Base-by-base conservation (phyloP, 2,329 filamentous ascomycete species). In the Colletotrichum navitas region DNA sequence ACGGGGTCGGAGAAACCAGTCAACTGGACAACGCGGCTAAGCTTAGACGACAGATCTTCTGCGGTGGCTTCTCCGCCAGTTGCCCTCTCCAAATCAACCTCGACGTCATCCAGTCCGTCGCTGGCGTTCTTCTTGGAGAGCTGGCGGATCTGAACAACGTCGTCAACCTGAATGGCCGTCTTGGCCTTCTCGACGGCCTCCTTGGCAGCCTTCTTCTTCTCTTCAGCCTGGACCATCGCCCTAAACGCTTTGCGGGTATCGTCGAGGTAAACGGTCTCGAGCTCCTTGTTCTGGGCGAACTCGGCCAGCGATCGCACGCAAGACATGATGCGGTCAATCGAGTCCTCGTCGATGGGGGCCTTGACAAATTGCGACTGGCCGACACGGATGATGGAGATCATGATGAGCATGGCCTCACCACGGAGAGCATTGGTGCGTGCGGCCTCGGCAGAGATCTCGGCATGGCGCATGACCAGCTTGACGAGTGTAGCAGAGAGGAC, bases 341-440 rank as follows among this genome's bases (percentile, higher is more conserved):
- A 98, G 80, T 99, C 96, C 81, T 99, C 96, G 74, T 99, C 96
- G 74, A 99, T 98, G 2, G 94, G 93, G 1, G 94, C 93, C 85
- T 98, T 98, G 79, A 97, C 96, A 76, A 99, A 99, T 74, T 97
- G 94, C n/a, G 95, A 98, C 83, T 99, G 96, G 51, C 96, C 96
- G 72, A 98, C 96, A 61, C 96, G 94, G 75, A 99, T 94, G 76
- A 99, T 97, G 6, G 96, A 98, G 77, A 99, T 97, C 95, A 98
- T 97, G 80, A 99, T 98, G 64, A 99, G 88, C 96, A 99, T 99
- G 55, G 96, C 96, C 82, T 99, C 96, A 4, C 96, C 96, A 61
- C 94, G 92, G 34, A 99, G 88, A 39, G 95, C 95, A 77, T 99
- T 99, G 39, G 95, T 98, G 49, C 96, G 92, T 54, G 93, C 93